A percentile compares a stretch with the other conserved stretches of the same genome.
These are phyloP conservation scores for Annulohypoxylon bovei DNA, from an alignment of 495 filamentous ascomycete species.

Conservation along the genomic window DNA sequence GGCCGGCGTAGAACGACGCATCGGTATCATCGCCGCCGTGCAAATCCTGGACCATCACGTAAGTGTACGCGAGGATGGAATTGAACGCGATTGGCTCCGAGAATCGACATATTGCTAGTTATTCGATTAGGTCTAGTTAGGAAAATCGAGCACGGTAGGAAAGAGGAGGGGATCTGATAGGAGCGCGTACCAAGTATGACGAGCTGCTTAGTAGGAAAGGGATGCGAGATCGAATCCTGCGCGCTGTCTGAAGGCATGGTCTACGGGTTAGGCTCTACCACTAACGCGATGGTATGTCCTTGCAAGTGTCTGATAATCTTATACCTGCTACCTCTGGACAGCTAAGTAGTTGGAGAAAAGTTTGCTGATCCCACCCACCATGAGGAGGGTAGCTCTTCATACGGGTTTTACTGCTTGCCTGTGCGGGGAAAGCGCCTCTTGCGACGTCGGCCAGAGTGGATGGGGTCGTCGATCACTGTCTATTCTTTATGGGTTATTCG, in stretches of 20 bases:
- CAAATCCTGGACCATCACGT: slow-evolving; percentile 89
- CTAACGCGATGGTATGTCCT: neutral
- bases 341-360: slow-evolving; percentile 33
- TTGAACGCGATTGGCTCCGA: slow-evolving; percentile 97
- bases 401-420: slow-evolving; percentile 12
- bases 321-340: slow-evolving; percentile 10
- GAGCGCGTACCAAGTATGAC: slow-evolving; percentile 46
- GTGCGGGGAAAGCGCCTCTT: slow-evolving; percentile 31
- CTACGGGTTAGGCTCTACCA: neutral
- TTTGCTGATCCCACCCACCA: slow-evolving; percentile 34
- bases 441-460: slow-evolving; percentile 31
- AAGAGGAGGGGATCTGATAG: neutral
- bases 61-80: slow-evolving; percentile 93
- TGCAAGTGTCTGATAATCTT: neutral
- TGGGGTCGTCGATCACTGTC: slow-evolving; percentile 28
- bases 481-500: slow-evolving; percentile 25
- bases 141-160: neutral
- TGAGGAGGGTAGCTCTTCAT: slow-evolving; percentile 20
- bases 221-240: slow-evolving; percentile 30
- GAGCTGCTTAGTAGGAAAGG: slow-evolving; percentile 49
- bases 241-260: slow-evolving; percentile 37
- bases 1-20: slow-evolving; percentile 84
- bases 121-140: slow-evolving; percentile 8
- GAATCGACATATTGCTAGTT: slow-evolving; percentile 90
- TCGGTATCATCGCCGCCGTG: slow-evolving; percentile 72